phyloP scores from a whole-genome alignment of 768 basidiomycete species.

The Lactifluus rugatus region DNA sequence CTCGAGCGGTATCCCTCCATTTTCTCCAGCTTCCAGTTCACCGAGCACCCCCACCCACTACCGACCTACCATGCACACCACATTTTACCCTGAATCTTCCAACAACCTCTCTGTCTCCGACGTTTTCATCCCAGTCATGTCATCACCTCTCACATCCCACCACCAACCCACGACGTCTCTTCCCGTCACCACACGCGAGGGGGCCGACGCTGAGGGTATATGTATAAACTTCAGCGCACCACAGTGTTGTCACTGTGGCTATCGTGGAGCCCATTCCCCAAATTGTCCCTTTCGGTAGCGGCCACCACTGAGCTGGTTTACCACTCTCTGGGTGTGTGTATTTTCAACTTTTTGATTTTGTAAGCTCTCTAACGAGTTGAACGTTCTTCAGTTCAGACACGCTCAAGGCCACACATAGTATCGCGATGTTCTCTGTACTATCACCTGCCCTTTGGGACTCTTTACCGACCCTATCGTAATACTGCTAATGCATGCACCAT shows the following conservation, averaged over 20 bases:
- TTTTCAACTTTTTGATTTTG: background rate
- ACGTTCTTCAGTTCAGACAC: background rate
- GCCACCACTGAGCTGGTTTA: slow-evolving; percentile 26
- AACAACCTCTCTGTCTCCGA: background rate
- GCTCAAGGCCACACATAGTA: background rate
- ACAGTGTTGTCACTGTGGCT: slow-evolving; percentile 65
- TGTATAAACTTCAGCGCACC: slow-evolving; percentile 44
- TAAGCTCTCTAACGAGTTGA: background rate
- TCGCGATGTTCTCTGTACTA: slow-evolving; percentile 19
- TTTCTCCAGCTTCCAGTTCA: background rate
- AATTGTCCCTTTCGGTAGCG: slow-evolving; percentile 46
- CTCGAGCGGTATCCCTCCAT: background rate
- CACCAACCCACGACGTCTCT: background rate
- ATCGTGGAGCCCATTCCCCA: slow-evolving; percentile 43
- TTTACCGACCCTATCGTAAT: slow-evolving; percentile 3
- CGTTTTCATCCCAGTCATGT: slow-evolving; percentile 5
- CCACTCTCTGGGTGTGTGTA: background rate
- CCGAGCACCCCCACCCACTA: slow-evolving; percentile 1
- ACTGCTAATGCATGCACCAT: slow-evolving; percentile 5
- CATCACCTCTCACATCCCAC: slow-evolving; percentile 18
- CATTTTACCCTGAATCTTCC: background rate
- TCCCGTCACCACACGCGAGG: slow-evolving; percentile 14
- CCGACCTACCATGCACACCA: background rate
- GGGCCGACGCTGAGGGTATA: slow-evolving; percentile 22
- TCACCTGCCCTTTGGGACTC: background rate